Percentiles rank a stretch among this genome's conserved stretches.
These are phyloP conservation scores for Pleurotus eryngii DNA, from an alignment of 768 basidiomycete genomes.

Conservation along the genomic window DNA sequence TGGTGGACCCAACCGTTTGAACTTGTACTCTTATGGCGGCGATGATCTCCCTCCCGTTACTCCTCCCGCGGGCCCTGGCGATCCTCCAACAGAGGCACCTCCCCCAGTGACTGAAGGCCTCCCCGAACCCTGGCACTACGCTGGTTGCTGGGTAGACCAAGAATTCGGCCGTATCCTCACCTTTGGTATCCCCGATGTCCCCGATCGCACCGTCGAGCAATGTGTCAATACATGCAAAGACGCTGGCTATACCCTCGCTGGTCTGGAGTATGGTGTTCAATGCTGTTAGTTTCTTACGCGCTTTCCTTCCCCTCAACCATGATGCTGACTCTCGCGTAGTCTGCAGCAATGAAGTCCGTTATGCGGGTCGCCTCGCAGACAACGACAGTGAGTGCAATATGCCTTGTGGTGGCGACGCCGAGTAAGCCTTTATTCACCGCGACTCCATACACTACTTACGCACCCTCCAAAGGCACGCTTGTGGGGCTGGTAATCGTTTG, in stretches of 20 bases:
- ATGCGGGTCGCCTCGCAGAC: background rate
- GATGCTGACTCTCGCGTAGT: background rate
- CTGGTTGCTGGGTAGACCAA: slow-evolving; percentile 4
- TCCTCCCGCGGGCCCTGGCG: slow-evolving; percentile 1
- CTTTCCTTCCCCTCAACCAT: background rate
- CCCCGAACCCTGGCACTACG: background rate
- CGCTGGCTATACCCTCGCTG: slow-evolving; percentile 3
- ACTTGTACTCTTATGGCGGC: slow-evolving; percentile 5
- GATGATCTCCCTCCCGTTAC: slow-evolving; percentile 3
- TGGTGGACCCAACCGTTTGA: slow-evolving; percentile 12
- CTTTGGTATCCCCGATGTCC: background rate
- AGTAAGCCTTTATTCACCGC: slow-evolving; percentile 36
- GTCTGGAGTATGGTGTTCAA: slow-evolving; percentile 8
- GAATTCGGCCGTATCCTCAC: slow-evolving; percentile 2
- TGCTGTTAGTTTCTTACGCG: background rate
- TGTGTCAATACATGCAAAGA: background rate
- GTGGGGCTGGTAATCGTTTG: slow-evolving; percentile 41
- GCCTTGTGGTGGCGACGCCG: slow-evolving; percentile 65
- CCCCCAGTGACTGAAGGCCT: slow-evolving; percentile 6
- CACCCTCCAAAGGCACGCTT: slow-evolving; percentile 15
- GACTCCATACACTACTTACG: background rate
- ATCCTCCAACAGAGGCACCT: background rate
- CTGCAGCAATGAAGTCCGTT: slow-evolving; percentile 3
- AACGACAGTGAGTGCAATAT: slow-evolving; percentile 58
- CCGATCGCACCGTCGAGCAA: slow-evolving; percentile 7